Base-by-base conservation (phyloP, 2,329 filamentous ascomycete species). In the Teratosphaeria epicoccoides region DNA sequence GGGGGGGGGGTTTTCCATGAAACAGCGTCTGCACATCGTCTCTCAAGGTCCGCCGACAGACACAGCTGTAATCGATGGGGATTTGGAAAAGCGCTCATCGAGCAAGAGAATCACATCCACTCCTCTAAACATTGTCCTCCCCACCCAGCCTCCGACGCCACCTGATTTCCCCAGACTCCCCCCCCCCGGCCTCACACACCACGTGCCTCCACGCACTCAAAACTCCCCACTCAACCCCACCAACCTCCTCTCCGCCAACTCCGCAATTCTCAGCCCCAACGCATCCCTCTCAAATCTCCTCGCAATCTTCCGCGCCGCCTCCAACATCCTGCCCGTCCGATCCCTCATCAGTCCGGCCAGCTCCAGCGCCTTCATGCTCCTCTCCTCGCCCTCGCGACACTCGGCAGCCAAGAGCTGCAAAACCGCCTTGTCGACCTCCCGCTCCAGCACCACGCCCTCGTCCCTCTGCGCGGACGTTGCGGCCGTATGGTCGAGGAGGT, bases 311-410 rank as follows among this genome's bases (percentile, higher is more conserved):
- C 83, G 81, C 1, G 93, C 93, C 4, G 91, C 87, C 67, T 96
- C 89, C 52, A 95, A 70, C 87, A 96, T 96, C 67, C 86, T 84
- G 17, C 91, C 91, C 54, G 81, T 86, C 45, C 82, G 77, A 71
- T 97, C 90, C 44, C 79, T 80, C 83, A 98, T 87, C 63, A 98
- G 74, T 55, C 80, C 77, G 25, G 95, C 93, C 62, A 97, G 79
- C 71, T 98, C 94, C 29, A 98, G 74, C 0, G 91, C 91, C 59
- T 91, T 88, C 88, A 96, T 96, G 5, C 90, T 91, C 25, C 86
- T 78, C 57, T 97, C 90, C 68, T 98, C 93, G 44, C 89, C 88
- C 59, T 93, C 88, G 54, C 89, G 82, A 67, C 93, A 98, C 73
- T 97, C 93, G 6, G 85, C 75, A 2, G 88, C 90, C 64, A 98